These are phyloP conservation scores for Chondrostereum purpureum DNA, from an alignment of 1,284 basidiomycete species.

Conservation along the genomic window DNA sequence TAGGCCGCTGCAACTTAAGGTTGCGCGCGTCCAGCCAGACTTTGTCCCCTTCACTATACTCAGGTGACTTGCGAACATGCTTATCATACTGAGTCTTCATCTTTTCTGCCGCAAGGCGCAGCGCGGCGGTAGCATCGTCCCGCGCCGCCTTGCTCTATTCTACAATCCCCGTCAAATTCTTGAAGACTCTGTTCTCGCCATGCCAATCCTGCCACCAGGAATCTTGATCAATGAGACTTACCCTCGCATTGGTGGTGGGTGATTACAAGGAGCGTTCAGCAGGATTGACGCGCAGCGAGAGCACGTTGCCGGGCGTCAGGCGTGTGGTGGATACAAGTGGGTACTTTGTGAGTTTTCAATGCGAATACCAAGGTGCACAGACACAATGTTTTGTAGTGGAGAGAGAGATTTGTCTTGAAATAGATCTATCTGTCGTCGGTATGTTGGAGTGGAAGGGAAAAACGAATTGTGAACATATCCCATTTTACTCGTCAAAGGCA, in stretches of 20 bases:
- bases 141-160: constrained; percentile 36
- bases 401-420: background rate
- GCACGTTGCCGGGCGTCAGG: too few relatives aligned
- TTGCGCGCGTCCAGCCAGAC: constrained; percentile 3
- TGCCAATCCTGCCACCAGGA: constrained; percentile 33
- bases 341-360: constrained; percentile 37
- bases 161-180: constrained; percentile 33
- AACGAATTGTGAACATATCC: too few relatives aligned
- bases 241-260: constrained; percentile 28
- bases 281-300: constrained; percentile 28
- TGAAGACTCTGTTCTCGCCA: constrained; percentile 27
- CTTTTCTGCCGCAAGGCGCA: too few relatives aligned
- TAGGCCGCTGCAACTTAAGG: background rate
- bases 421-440: too few relatives aligned
- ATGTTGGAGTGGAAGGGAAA: too few relatives aligned
- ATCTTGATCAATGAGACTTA: constrained; percentile 47
- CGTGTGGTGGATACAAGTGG: constrained; percentile 29
- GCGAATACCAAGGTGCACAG: constrained; percentile 32
- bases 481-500: background rate
- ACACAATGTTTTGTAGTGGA: constrained; percentile 34
- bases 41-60: background rate
- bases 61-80: too few relatives aligned
- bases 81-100: background rate
- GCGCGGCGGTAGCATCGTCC: too few relatives aligned
- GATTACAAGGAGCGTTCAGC: constrained; percentile 38